phyloP scores from a whole-genome alignment of 768 basidiomycete genomes.

The Russula sp. region DNA sequence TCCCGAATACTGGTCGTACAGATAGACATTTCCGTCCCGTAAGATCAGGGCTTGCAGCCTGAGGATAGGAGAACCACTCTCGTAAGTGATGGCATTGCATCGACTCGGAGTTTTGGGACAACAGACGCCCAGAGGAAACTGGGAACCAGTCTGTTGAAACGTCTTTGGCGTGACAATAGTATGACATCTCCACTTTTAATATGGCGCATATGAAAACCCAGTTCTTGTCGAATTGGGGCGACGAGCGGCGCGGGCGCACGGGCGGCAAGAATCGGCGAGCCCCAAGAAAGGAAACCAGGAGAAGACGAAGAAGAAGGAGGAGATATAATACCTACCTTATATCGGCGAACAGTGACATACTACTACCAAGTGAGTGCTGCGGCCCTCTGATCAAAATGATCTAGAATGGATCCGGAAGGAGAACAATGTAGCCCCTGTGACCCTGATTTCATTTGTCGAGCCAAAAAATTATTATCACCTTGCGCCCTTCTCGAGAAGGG shows the following conservation, averaged over 20 bases:
- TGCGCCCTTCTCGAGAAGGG: not conserved
- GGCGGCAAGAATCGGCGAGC: not conserved
- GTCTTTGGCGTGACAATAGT: not conserved
- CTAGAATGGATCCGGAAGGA: not conserved
- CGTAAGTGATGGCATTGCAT: not conserved
- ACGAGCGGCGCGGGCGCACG: not conserved
- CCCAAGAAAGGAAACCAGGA: not conserved
- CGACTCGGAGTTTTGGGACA: not conserved
- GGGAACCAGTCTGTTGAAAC: conserved; percentile 13
- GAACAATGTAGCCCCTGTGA: not conserved
- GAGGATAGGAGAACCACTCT: not conserved
- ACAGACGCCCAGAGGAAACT: conserved; percentile 3
- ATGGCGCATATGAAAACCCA: not conserved
- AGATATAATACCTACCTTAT: not conserved
- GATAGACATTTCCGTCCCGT: not conserved
- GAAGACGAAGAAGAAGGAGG: not conserved
- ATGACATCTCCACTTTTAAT: conserved; percentile 8
- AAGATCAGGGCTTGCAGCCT: not conserved
- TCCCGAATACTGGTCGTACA: not conserved
- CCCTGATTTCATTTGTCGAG: not conserved
- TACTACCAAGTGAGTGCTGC: not conserved
- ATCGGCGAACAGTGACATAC: not conserved
- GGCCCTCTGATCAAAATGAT: not conserved
- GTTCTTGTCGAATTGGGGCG: not conserved
- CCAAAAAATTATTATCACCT: not conserved